Conservation (phyloP, 352 stramenopile species). For the Nannochloropsis limnetica region DNA sequence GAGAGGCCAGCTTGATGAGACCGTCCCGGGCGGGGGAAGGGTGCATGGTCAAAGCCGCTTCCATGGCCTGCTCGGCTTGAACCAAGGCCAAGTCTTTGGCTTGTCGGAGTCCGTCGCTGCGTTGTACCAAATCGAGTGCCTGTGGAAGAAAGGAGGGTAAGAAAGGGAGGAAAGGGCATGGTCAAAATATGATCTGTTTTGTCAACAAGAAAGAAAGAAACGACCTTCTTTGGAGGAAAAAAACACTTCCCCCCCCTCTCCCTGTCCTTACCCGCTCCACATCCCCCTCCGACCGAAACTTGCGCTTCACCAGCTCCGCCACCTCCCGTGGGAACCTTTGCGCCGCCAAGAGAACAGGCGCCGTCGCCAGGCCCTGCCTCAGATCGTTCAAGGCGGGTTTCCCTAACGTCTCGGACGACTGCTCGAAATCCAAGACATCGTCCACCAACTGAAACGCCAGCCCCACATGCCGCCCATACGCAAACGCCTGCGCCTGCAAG, state of each 20-base stretch:
- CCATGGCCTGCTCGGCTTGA: conserved; percentile 87
- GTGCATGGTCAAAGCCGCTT: conserved; percentile 73
- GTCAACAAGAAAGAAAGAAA: not conserved
- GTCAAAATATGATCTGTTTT: not conserved
- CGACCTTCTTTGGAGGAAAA: conserved; percentile 53
- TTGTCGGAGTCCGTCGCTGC: conserved; percentile 76
- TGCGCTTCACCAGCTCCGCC: conserved; percentile 72
- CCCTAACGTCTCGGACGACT: conserved; percentile 69
- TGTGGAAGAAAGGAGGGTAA: not conserved
- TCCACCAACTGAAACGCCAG: conserved; percentile 98
- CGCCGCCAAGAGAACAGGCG: conserved; percentile 86
- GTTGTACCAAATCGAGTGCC: conserved; percentile 73
- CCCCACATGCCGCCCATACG: conserved; percentile 91
- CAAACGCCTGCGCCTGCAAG: conserved; percentile 75
- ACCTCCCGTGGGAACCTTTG: conserved; percentile 80
- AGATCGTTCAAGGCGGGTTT: conserved; percentile 91
- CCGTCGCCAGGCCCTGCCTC: conserved; percentile 85
- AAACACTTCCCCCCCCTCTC: not conserved
- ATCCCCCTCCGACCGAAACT: conserved; percentile 79
- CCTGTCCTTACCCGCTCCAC: conserved; percentile 61
- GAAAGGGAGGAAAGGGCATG: not conserved
- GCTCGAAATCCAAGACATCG: conserved; percentile 96
- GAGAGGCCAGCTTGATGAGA: conserved; percentile 70
- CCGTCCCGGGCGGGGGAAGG: conserved; percentile 69
- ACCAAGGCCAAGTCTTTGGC: conserved; percentile 86